Conservation (phyloP, 192 early-diverging fungal genomes). For the Fimicolochytrium jonesii region DNA sequence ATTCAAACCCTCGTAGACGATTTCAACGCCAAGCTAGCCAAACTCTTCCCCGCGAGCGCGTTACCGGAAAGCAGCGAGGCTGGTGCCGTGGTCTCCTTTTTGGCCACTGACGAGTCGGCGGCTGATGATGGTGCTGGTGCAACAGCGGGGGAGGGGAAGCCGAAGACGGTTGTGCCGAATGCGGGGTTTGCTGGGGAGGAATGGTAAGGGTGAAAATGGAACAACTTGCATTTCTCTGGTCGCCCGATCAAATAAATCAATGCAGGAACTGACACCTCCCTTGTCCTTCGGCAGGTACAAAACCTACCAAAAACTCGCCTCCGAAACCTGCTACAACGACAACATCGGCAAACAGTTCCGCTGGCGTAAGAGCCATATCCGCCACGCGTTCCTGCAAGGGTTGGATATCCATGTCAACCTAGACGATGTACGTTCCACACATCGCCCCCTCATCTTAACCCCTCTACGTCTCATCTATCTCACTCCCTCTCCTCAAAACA, state of each 20-base stretch:
- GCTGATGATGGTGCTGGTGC: neutral
- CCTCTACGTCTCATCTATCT: neutral
- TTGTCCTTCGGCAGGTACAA: constrained; percentile 16
- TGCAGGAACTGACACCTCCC: neutral
- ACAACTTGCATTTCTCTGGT: neutral
- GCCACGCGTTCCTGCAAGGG: constrained; percentile 31
- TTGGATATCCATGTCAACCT: constrained; percentile 23
- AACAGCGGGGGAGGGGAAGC: too few species aligned
- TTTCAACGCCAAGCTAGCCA: neutral
- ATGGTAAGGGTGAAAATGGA: too few species aligned
- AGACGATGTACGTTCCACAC: constrained; percentile 24
- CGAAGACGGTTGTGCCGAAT: constrained; percentile 25
- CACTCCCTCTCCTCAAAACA: neutral
- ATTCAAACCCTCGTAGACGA: neutral
- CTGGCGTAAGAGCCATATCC: constrained; percentile 40
- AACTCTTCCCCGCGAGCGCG: neutral
- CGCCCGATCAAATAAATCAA: neutral
- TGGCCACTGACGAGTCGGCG: neutral
- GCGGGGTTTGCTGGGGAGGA: constrained; percentile 8
- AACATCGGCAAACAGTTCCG: constrained; percentile 31
- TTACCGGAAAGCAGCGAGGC: neutral
- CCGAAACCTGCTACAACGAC: constrained; percentile 36
- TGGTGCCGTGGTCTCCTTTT: neutral
- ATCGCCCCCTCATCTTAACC: neutral
- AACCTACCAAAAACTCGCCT: constrained; percentile 23